A percentile compares a stretch with the other conserved stretches of the same genome.
Conservation (phyloP, 2,329 filamentous ascomycete genomes). For the Neodidymelliopsis sp. region DNA sequence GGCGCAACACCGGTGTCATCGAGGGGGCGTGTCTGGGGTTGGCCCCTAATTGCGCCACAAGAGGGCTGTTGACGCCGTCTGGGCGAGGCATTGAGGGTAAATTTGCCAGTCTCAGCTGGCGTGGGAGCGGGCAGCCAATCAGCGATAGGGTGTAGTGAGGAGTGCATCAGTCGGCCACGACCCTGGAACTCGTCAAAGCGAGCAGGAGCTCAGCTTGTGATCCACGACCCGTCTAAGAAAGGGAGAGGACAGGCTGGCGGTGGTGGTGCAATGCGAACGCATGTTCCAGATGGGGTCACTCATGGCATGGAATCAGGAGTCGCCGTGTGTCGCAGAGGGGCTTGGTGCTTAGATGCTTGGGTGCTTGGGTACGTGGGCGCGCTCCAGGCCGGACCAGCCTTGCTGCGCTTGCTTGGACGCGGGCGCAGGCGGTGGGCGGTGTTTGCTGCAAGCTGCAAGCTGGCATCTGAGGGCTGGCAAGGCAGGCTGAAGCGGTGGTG, state of each 20-base stretch:
- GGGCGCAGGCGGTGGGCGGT: constrained; percentile 27
- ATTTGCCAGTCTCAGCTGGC: constrained; percentile 16
- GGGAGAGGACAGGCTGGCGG: constrained; percentile 23
- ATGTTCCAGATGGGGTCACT: constrained; percentile 22
- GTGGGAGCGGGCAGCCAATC: constrained; percentile 20
- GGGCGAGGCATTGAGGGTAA: constrained; percentile 13
- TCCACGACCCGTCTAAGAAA: constrained; percentile 16
- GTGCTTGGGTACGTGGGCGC: no score
- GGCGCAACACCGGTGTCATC: constrained; percentile 24
- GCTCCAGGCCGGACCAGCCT: constrained; percentile 20
- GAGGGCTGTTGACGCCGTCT: constrained; percentile 18
- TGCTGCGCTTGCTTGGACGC: constrained; percentile 16
- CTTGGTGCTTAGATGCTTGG: no score
- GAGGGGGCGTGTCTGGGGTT: constrained; percentile 24
- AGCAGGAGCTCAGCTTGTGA: constrained; percentile 20
- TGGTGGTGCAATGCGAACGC: constrained; percentile 22
- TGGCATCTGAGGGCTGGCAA: constrained; percentile 8
- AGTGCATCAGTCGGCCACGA: constrained; percentile 25
- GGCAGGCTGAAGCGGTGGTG: constrained; percentile 12
- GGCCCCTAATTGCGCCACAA: constrained; percentile 28
- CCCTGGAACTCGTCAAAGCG: constrained; percentile 9
- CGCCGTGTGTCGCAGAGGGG: constrained; percentile 34
- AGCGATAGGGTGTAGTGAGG: constrained; percentile 11
- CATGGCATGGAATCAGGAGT: constrained; percentile 26
- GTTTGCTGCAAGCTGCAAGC: constrained; percentile 25